Evolutionary conservation across 1,284 basidiomycete species (phyloP), one percentile per base, ranked within the genome.

Genomic region (Ceratobasidium papillatum): DNA sequence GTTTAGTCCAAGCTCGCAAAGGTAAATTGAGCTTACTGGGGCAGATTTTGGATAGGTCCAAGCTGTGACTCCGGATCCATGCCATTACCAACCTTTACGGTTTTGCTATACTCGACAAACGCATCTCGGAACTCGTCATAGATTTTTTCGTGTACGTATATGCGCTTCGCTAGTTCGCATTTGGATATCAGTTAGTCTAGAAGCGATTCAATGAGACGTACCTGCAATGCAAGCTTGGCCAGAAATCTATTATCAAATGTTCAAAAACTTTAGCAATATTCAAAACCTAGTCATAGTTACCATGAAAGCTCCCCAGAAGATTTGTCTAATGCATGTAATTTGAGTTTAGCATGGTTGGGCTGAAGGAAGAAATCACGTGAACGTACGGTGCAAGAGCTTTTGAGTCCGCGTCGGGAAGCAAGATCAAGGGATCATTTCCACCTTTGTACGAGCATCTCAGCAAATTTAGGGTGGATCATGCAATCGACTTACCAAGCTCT

Each of bases 401-500:
- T 3, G 34, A 30, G n/a, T 69, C 66, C 2, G 59, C 52, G 27
- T 69, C 66, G 27, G 66, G 66, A 3, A 69, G 41, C 17, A 69
- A 19, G 38, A 69, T 58, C 1, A 22, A 34, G 0, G 66, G 66
- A 45, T 69, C 66, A 32, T 69, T 69, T 17, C 66, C 64, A 17
- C 64, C 63, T n/a, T n/a, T n/a, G 49, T 17, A 34, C 7, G 25
- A 25, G 34, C 38, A 9, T 22, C 32, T 61, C 2, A 36, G n/a
- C 2, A 54, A 47, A 3, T n/a, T 22, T 19, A 8, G 3, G 1
- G 3, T 8, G 22, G 7, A 7, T n/a, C 22, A 3, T 12, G n/a
- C n/a, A n/a, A 27, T 17, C 12, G 17, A 54, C 49, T 38, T 32
- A 58, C 66, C 66, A 63, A 98, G 88, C 84, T 98, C 96, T 79